Evolutionary conservation across 306 rosid genomes (phyloP), one percentile per base, ranked within the genome.

Genomic region (Acacia acuminata): DNA sequence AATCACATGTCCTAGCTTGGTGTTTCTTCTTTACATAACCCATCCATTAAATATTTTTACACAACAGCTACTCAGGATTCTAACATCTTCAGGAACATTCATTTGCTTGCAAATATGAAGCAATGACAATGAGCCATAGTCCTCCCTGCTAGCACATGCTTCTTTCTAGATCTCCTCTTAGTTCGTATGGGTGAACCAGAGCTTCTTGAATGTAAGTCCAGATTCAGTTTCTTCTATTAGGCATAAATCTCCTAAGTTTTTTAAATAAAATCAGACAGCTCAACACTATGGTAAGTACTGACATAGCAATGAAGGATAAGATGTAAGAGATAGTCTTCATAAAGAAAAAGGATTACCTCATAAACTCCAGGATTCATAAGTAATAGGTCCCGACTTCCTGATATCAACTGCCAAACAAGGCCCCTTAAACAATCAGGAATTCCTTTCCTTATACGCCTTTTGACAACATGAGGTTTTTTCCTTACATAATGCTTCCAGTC

Each of bases 381-480:
- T 87, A 96, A 84, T 66, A 96, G 94, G 83, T 96, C 99, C 61
- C 97, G 91, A 85, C 99, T 94, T 86, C 97, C 99, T 73, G 99
- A 96, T 83, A 96, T 94, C 90, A 96, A 86, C 88, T 96, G 99
- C 99, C 99, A 96, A 44, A 96, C 99, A 56, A 94, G 97, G 44
- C 99, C 99, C 81, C 98, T 89, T 86, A 96, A 90, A 88, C 99
- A 96, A 92, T 96, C 99, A 53, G 99, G 99, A 87, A 96, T 96
- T 81, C 99, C 99, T 92, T 96, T 94, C 84, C 98, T 91, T 83
- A 96, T 94, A 30, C 99, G 97, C 87, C 99, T 88, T 88, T 89
- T 91, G 82, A 96, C 98, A 81, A 96, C 97, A 75, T 96, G 86
- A 82, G 93, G 97, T 85, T 94, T 96, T 89, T 90, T 90, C 86